Conservation (phyloP, 306 rosid species). For the Malus sieversii region DNA sequence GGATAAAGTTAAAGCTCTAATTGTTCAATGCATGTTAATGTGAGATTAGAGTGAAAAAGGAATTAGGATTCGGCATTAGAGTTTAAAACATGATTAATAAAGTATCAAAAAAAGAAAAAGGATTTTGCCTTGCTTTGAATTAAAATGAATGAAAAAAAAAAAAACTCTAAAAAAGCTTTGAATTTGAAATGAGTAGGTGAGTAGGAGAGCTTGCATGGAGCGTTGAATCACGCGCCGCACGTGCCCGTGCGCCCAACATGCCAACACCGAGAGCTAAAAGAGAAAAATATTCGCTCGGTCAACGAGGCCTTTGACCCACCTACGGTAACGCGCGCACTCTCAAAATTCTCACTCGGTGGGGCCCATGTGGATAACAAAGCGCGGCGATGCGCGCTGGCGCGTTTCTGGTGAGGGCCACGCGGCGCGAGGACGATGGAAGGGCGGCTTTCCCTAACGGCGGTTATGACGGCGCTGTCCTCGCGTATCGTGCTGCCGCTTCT, state of each 20-base stretch:
- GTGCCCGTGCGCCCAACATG: constrained; percentile 4
- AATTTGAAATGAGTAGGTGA: neutral
- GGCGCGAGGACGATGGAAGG: neutral
- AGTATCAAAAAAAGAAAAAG: too few species aligned
- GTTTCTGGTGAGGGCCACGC: neutral
- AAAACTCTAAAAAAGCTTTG: neutral
- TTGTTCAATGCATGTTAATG: too few species aligned
- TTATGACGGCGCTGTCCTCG: constrained; percentile 5
- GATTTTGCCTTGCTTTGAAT: too few species aligned
- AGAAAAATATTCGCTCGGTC: constrained; percentile 33
- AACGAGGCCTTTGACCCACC: constrained; percentile 49
- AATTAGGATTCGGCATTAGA: too few species aligned
- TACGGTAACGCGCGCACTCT: neutral
- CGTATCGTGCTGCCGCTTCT: neutral
- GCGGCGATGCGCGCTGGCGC: constrained; percentile 7
- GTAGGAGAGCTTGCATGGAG: constrained; percentile 6
- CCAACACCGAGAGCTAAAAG: neutral
- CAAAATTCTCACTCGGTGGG: constrained; percentile 19
- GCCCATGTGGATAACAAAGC: constrained; percentile 19
- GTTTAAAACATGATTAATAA: too few species aligned
- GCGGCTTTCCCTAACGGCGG: constrained; percentile 31
- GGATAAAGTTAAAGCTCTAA: too few species aligned
- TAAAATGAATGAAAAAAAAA: neutral
- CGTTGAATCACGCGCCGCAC: constrained; percentile 24
- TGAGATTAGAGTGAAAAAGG: too few species aligned